Percentiles rank a stretch among this genome's conserved stretches.
Conservation (phyloP, 2,329 filamentous ascomycete genomes). For the Thyridium curvatum region DNA sequence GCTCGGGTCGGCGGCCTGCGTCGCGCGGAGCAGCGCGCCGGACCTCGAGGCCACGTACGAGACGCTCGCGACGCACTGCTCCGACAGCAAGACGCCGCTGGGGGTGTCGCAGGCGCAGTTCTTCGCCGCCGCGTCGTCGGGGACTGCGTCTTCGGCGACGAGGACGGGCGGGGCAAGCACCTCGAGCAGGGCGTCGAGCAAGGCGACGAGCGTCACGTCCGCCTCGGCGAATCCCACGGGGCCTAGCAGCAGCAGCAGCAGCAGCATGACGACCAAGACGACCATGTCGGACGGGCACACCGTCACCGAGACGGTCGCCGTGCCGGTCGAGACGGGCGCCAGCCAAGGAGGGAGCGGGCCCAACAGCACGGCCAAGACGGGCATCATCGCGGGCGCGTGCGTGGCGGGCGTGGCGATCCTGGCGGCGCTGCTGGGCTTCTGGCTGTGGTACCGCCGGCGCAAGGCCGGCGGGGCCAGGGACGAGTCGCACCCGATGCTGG, state of each 20-base stretch:
- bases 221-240: too few relatives aligned
- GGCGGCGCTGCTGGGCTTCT: conserved; percentile 10
- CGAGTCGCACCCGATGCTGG: conserved; percentile 22
- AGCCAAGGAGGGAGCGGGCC: conserved; percentile 6
- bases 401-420: conserved; percentile 13
- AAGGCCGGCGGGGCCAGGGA: conserved; percentile 10
- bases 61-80: conserved; percentile 36
- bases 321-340: conserved; percentile 1
- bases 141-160: conserved; percentile 8
- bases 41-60: conserved; percentile 36
- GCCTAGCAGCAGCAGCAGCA: too few relatives aligned
- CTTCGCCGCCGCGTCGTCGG: conserved; percentile 21
- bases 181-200: conserved; percentile 8
- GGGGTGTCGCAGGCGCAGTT: conserved; percentile 34
- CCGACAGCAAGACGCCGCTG: conserved; percentile 35
- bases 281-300: conserved; percentile 4
- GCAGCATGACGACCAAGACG: conserved; percentile 5
- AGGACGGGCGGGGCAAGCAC: conserved; percentile 8
- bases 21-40: conserved; percentile 26
- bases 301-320: neutral
- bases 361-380: conserved; percentile 16
- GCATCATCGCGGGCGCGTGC: conserved; percentile 18
- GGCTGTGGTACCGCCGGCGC: conserved; percentile 14
- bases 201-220: conserved; percentile 4
- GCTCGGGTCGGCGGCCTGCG: conserved; percentile 36